A percentile compares a stretch with the other conserved stretches of the same genome.
These are phyloP conservation scores for Epichloe typhina DNA, from an alignment of 2,329 filamentous ascomycete species.

Conservation along the genomic window DNA sequence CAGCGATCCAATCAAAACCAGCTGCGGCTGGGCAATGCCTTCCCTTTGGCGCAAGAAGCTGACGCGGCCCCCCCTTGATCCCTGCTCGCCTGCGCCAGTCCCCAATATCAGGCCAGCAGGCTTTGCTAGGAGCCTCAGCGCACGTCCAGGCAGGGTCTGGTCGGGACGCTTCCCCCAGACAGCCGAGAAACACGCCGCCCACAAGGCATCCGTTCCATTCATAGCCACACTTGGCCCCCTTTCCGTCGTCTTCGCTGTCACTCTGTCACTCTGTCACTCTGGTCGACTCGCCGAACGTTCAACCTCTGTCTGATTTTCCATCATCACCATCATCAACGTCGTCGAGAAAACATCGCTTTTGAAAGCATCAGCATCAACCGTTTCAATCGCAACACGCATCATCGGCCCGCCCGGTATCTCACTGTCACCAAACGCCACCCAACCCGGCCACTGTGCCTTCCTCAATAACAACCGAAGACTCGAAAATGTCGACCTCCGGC, in stretches of 20 bases:
- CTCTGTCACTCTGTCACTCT: background rate
- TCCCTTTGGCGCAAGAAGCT: slow-evolving; percentile 10
- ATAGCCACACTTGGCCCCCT: slow-evolving; percentile 18
- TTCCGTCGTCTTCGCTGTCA: slow-evolving; percentile 11
- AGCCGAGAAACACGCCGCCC: background rate
- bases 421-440: slow-evolving; percentile 2
- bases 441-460: slow-evolving; percentile 1
- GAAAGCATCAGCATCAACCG: background rate
- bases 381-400: background rate
- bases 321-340: background rate
- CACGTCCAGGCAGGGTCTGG: slow-evolving; percentile 5
- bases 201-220: slow-evolving; percentile 20
- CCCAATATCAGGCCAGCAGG: background rate
- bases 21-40: background rate
- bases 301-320: background rate
- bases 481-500: slow-evolving; percentile 28
- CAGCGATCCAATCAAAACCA: background rate
- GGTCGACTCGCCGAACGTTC: background rate
- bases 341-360: too few relatives aligned
- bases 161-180: slow-evolving; percentile 1
- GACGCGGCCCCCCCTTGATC: slow-evolving; percentile 13
- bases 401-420: background rate
- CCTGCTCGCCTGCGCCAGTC: slow-evolving; percentile 9
- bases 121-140: slow-evolving; percentile 5
- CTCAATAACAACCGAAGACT: background rate